Conservation (phyloP, 192 early-diverging fungal species). For the Rhizophagus sp. region DNA sequence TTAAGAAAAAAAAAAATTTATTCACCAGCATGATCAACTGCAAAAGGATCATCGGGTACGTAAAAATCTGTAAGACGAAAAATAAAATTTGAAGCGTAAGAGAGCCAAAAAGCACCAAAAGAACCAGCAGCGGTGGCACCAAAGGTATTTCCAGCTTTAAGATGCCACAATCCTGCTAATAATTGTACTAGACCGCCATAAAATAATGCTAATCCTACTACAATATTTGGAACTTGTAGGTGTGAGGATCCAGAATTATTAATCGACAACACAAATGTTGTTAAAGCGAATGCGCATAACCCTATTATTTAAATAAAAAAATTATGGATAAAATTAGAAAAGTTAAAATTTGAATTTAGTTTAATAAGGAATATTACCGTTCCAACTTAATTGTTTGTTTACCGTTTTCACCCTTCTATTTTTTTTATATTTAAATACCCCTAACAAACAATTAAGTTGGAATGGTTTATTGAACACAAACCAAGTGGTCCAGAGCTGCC, state of each 20-base stretch:
- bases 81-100: conserved; percentile 57
- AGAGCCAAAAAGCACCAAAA: conserved; percentile 69
- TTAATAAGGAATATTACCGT: neutral
- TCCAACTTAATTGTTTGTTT: too few relatives aligned
- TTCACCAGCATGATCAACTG: conserved; percentile 20
- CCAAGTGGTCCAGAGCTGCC: conserved; percentile 65
- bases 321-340: neutral
- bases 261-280: conserved; percentile 69
- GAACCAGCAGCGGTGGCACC: conserved; percentile 78
- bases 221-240: conserved; percentile 51
- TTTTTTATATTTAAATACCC: too few relatives aligned
- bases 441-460: too few relatives aligned
- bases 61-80: neutral
- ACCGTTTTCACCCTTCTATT: too few relatives aligned
- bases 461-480: neutral
- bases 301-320: conserved; percentile 26
- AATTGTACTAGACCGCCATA: conserved; percentile 78
- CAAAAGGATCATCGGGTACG: conserved; percentile 33
- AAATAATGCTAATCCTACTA: conserved; percentile 68
- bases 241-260: conserved; percentile 69
- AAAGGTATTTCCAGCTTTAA: conserved; percentile 75
- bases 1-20: neutral
- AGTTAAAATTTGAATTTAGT: too few relatives aligned
- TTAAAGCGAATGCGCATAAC: conserved; percentile 61
- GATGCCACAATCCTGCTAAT: conserved; percentile 85